Evolutionary conservation across 2,329 filamentous ascomycete genomes (phyloP).

Genomic region (Nothophaeocryptopus gaeumannii): DNA sequence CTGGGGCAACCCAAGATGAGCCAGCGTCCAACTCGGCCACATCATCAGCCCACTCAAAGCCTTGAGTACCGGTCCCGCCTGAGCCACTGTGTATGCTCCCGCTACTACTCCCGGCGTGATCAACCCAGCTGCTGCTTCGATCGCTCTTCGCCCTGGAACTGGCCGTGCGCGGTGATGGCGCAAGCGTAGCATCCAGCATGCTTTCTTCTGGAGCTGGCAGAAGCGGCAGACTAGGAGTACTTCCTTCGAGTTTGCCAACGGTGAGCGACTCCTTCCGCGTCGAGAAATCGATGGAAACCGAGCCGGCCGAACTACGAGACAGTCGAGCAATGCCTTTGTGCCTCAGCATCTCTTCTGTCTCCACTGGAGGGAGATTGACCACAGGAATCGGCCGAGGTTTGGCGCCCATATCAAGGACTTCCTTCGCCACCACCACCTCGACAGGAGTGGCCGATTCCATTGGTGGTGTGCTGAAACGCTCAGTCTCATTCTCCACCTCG

Average conservation of each 20-base stretch:
- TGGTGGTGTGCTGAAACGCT: slow-evolving; percentile 29
- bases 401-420: slow-evolving; percentile 18
- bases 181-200: slow-evolving; percentile 20
- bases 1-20: slow-evolving; percentile 23
- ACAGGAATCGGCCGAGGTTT: slow-evolving; percentile 5
- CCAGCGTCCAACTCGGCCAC: slow-evolving; percentile 25
- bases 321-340: slow-evolving; percentile 31
- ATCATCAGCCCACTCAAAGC: slow-evolving; percentile 10
- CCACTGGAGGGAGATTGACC: slow-evolving; percentile 18
- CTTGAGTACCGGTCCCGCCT: too few species aligned
- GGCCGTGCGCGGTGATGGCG: background rate
- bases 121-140: background rate
- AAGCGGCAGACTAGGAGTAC: slow-evolving; percentile 13
- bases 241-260: slow-evolving; percentile 8
- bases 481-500: slow-evolving; percentile 13
- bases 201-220: slow-evolving; percentile 22
- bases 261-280: slow-evolving; percentile 15
- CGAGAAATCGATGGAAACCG: background rate
- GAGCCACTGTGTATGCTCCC: background rate
- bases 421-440: slow-evolving; percentile 27
- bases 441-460: slow-evolving; percentile 22
- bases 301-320: slow-evolving; percentile 19
- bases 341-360: slow-evolving; percentile 29
- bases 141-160: background rate
- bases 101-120: background rate